A percentile compares a stretch with the other conserved stretches of the same genome.
Conservation (phyloP, 768 basidiomycete genomes). For the Phlegmacium glaucopus region DNA sequence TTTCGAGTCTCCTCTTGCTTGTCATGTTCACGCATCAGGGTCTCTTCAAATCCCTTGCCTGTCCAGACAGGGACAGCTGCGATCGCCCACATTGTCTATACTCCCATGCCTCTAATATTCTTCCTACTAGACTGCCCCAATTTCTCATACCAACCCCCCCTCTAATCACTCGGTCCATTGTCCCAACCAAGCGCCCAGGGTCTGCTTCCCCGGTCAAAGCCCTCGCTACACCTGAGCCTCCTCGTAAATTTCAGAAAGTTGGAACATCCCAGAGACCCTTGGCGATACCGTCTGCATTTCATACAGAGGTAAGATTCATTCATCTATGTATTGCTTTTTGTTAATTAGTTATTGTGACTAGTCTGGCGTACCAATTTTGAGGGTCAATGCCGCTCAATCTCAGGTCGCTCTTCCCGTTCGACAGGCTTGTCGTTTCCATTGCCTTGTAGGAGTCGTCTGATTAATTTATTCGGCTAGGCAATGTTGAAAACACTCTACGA, state of each 20-base stretch:
- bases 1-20: conserved; percentile 1
- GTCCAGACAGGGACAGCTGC: conserved; percentile 55
- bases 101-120: conserved; percentile 49
- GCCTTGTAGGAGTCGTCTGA: background rate
- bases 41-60: conserved; percentile 55
- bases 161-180: conserved; percentile 19
- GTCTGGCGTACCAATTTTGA: conserved; percentile 64
- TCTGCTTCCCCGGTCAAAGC: conserved; percentile 27
- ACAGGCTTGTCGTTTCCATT: conserved; percentile 43
- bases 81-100: conserved; percentile 56
- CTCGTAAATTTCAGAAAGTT: conserved; percentile 61
- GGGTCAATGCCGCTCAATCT: conserved; percentile 66
- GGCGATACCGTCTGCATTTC: conserved; percentile 39
- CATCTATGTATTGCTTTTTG: background rate
- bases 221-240: conserved; percentile 44
- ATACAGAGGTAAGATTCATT: conserved; percentile 27
- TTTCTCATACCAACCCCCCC: conserved; percentile 6
- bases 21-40: conserved; percentile 62
- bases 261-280: conserved; percentile 39
- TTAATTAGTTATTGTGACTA: conserved; percentile 19
- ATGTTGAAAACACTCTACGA: conserved; percentile 76
- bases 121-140: conserved; percentile 23
- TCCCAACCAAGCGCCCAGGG: conserved; percentile 53
- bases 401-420: conserved; percentile 69
- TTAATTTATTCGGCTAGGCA: conserved; percentile 37